Conservation (phyloP, 2,329 filamentous ascomycete genomes). For the Ophiocordyceps camponoti-saundersi region DNA sequence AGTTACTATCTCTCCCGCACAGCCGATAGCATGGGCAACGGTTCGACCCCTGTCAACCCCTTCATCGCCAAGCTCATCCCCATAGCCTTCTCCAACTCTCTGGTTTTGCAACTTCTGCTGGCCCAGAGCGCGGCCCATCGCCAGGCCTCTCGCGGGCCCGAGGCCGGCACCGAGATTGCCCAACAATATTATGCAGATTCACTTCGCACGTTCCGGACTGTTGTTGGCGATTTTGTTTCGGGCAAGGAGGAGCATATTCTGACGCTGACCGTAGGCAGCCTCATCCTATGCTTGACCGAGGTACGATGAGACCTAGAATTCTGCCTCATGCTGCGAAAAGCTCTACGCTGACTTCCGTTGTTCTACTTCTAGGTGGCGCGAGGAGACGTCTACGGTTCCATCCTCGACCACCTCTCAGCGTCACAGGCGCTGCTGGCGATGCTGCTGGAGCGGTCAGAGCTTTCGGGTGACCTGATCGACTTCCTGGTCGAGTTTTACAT, state of each 20-base stretch:
- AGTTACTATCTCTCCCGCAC: conserved; percentile 27
- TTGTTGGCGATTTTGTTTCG: conserved; percentile 15
- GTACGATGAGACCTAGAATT: conserved; percentile 9
- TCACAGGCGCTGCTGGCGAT: conserved; percentile 23
- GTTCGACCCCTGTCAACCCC: conserved; percentile 26
- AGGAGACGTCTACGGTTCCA: conserved; percentile 25
- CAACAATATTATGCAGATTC: conserved; percentile 19
- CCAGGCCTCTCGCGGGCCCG: conserved; percentile 12
- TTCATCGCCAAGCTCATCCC: conserved; percentile 27
- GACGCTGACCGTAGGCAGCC: conserved; percentile 23
- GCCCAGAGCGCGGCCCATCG: conserved; percentile 25
- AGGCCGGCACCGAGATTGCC: conserved; percentile 13
- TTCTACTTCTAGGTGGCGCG: conserved; percentile 13
- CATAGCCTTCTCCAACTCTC: conserved; percentile 25
- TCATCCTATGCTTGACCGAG: conserved; percentile 29
- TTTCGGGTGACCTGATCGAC: conserved; percentile 19
- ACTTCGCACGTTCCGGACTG: conserved; percentile 16
- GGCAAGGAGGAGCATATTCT: conserved; percentile 18
- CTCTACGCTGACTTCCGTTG: not conserved
- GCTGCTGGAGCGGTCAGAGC: conserved; percentile 15
- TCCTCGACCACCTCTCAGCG: conserved; percentile 26
- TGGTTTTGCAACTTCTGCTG: conserved; percentile 27
- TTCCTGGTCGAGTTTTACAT: conserved; percentile 31
- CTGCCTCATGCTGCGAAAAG: not conserved
- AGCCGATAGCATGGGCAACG: conserved; percentile 28